Evolutionary conservation across 495 filamentous ascomycete species (phyloP).

Genomic region (Aspergillus sclerotioniger): DNA sequence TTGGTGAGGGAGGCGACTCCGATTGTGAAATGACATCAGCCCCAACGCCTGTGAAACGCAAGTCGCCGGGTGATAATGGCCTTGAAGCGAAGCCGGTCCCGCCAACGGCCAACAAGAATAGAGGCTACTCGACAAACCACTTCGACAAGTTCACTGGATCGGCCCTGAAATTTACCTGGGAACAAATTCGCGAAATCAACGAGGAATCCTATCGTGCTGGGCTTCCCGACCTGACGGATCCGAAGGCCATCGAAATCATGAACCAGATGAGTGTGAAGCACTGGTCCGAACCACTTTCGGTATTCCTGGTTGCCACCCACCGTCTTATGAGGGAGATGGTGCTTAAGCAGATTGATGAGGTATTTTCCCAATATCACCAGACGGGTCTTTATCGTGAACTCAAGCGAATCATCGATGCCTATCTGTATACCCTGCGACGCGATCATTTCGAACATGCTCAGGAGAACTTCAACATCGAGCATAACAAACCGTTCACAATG

Average conservation of each 20-base stretch:
- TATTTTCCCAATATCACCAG: constrained; percentile 35
- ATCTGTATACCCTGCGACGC: constrained; percentile 22
- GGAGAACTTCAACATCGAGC: constrained; percentile 30
- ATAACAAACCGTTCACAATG: constrained; percentile 38
- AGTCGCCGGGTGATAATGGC: constrained; percentile 5
- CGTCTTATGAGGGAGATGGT: constrained; percentile 31
- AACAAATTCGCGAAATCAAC: constrained; percentile 33
- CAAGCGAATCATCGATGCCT: constrained; percentile 25
- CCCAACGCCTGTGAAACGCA: constrained; percentile 20
- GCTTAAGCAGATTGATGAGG: constrained; percentile 26
- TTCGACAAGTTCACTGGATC: constrained; percentile 20
- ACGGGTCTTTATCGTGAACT: constrained; percentile 38
- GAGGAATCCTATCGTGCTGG: constrained; percentile 38
- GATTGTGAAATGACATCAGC: constrained; percentile 30
- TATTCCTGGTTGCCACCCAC: constrained; percentile 31
- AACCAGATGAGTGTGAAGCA: constrained; percentile 37
- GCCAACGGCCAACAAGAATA: neutral
- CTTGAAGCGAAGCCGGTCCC: neutral
- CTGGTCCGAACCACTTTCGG: constrained; percentile 33
- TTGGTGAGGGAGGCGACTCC: constrained; percentile 18
- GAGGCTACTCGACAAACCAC: constrained; percentile 13
- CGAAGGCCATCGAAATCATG: constrained; percentile 41
- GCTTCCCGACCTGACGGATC: constrained; percentile 40
- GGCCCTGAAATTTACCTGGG: constrained; percentile 27
- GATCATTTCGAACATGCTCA: constrained; percentile 24